Evolutionary conservation across 1,284 basidiomycete genomes (phyloP).

Genomic region (Ceratorhiza oryzae-sativae): DNA sequence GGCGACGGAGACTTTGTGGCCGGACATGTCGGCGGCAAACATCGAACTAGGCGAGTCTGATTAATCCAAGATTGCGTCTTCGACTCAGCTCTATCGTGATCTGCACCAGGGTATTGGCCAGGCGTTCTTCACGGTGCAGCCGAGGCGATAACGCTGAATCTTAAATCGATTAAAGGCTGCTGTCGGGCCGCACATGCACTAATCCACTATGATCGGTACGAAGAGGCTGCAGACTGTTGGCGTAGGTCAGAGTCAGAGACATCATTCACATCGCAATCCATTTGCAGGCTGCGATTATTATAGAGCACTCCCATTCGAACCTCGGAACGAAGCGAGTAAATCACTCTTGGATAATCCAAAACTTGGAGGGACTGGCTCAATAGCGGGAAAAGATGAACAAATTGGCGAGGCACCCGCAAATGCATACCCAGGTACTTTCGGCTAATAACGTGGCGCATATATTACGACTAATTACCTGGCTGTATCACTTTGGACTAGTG

Average conservation of each 20-base stretch:
- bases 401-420: background rate
- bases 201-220: constrained; percentile 52
- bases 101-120: constrained; percentile 54
- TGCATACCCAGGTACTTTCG: background rate
- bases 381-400: background rate
- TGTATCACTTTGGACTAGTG: background rate
- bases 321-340: constrained; percentile 15
- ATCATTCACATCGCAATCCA: too few relatives aligned
- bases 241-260: background rate
- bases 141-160: constrained; percentile 51
- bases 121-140: constrained; percentile 56
- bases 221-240: constrained; percentile 52
- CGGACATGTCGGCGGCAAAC: constrained; percentile 61
- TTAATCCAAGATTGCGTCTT: constrained; percentile 28
- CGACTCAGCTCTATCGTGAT: background rate
- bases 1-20: constrained; percentile 54
- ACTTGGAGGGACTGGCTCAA: background rate
- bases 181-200: constrained; percentile 55
- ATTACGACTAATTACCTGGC: background rate
- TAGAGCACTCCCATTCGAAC: constrained; percentile 8
- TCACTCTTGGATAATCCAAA: constrained; percentile 19
- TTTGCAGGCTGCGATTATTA: too few relatives aligned
- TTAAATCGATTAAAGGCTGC: constrained; percentile 53
- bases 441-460: background rate
- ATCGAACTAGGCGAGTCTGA: constrained; percentile 52